Evolutionary conservation across 2,329 filamentous ascomycete species (phyloP).

Genomic region (Talaromyces islandicus): DNA sequence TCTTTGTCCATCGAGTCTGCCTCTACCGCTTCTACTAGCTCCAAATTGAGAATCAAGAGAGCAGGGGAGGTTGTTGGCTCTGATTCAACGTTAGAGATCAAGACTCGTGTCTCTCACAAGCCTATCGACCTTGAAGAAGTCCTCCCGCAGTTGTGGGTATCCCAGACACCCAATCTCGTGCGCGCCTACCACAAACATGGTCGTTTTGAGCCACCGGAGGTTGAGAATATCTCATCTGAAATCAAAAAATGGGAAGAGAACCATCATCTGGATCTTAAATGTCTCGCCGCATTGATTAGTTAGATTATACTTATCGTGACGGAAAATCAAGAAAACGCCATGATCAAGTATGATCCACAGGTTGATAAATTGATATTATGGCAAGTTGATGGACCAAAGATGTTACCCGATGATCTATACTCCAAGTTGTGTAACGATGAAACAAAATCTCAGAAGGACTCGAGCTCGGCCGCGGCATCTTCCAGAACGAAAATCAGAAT

Average conservation of each 20-base stretch:
- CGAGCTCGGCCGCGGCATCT: too few species aligned
- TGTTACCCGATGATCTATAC: conserved; percentile 29
- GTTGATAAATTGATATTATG: too few species aligned
- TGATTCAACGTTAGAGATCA: conserved; percentile 42
- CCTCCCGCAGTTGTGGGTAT: conserved; percentile 41
- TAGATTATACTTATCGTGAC: conserved; percentile 25
- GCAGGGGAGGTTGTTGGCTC: conserved; percentile 27
- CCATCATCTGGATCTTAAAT: conserved; percentile 26
- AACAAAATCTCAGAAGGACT: too few species aligned
- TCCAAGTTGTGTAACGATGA: too few species aligned
- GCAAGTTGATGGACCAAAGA: conserved; percentile 14
- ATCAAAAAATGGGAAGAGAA: conserved; percentile 31
- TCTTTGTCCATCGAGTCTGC: too few species aligned
- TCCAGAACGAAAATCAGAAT: too few species aligned
- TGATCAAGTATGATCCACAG: conserved; percentile 21
- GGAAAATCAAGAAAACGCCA: conserved; percentile 18
- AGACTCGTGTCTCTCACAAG: conserved; percentile 34
- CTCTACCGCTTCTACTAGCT: conserved; percentile 8
- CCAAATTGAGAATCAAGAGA: conserved; percentile 25
- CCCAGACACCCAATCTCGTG: conserved; percentile 45
- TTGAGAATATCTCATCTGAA: conserved; percentile 30
- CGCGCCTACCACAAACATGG: conserved; percentile 38
- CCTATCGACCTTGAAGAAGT: conserved; percentile 30
- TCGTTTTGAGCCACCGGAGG: conserved; percentile 25
- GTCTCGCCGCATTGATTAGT: conserved; percentile 27